A percentile compares a stretch with the other conserved stretches of the same genome.
phyloP scores from a whole-genome alignment of 2,329 filamentous ascomycete species.

The Incumbomyces delicatus region DNA sequence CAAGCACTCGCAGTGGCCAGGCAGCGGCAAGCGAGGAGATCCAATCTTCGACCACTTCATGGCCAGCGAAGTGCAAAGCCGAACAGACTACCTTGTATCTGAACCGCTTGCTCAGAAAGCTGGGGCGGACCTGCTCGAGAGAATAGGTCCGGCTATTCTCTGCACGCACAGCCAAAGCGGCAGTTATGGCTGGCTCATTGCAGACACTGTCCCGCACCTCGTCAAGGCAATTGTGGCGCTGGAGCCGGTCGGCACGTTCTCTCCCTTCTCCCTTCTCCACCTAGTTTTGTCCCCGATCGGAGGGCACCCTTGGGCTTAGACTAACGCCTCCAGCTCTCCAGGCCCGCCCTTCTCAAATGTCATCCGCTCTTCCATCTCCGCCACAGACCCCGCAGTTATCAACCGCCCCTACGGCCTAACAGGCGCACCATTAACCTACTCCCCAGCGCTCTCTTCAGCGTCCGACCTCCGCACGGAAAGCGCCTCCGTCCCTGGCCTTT shows the following conservation, averaged over 20 bases:
- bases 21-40: conserved; percentile 31
- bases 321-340: no score
- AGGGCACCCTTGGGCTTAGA: no score
- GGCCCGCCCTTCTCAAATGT: conserved; percentile 1
- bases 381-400: not conserved
- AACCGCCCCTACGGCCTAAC: conserved; percentile 37
- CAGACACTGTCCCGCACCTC: conserved; percentile 39
- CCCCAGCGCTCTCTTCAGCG: conserved; percentile 33
- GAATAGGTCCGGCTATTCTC: conserved; percentile 34
- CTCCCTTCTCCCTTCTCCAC: conserved; percentile 13
- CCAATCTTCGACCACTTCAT: conserved; percentile 41
- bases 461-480: conserved; percentile 26
- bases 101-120: conserved; percentile 29
- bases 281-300: no score
- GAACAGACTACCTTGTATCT: conserved; percentile 22
- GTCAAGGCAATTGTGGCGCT: conserved; percentile 42
- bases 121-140: conserved; percentile 35
- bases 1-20: conserved; percentile 36
- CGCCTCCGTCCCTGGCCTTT: conserved; percentile 15
- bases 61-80: conserved; percentile 33
- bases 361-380: not conserved
- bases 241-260: conserved; percentile 47
- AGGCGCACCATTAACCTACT: conserved; percentile 41
- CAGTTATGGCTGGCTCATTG: conserved; percentile 38
- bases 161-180: conserved; percentile 44